Evolutionary conservation across 2,329 filamentous ascomycete species (phyloP).

Genomic region (Venturia pyrina): DNA sequence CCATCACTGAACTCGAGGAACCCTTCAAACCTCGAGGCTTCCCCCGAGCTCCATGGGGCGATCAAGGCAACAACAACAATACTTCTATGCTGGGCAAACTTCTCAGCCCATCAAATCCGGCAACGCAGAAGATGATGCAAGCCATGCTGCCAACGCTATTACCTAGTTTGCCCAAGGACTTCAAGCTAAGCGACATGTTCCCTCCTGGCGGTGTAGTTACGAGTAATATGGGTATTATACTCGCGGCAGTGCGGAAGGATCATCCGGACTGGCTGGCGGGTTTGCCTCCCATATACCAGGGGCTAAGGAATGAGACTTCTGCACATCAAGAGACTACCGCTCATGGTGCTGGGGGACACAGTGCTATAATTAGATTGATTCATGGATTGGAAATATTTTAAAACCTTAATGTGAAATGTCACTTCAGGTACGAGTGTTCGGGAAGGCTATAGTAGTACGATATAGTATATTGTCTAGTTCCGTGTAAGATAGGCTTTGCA

Average conservation of each 20-base stretch:
- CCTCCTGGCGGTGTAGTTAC: not conserved
- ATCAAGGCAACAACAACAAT: not conserved
- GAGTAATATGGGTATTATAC: not conserved
- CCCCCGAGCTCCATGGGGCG: not conserved
- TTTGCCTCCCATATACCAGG: not conserved
- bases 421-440: no score
- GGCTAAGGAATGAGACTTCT: not conserved
- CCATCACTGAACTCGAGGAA: not conserved
- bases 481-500: no score
- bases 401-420: not conserved
- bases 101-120: not conserved
- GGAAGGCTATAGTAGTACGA: no score
- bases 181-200: slow-evolving; percentile 3
- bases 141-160: not conserved
- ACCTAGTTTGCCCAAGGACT: slow-evolving; percentile 4
- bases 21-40: not conserved
- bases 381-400: not conserved
- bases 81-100: not conserved
- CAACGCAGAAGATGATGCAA: not conserved
- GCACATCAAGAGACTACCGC: not conserved
- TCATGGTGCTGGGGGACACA: not conserved
- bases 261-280: not conserved
- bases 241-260: not conserved
- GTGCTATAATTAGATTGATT: not conserved
- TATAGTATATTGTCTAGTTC: no score